Conservation (phyloP, 805 yeast species). For the Zygoascus biomembranicola region DNA sequence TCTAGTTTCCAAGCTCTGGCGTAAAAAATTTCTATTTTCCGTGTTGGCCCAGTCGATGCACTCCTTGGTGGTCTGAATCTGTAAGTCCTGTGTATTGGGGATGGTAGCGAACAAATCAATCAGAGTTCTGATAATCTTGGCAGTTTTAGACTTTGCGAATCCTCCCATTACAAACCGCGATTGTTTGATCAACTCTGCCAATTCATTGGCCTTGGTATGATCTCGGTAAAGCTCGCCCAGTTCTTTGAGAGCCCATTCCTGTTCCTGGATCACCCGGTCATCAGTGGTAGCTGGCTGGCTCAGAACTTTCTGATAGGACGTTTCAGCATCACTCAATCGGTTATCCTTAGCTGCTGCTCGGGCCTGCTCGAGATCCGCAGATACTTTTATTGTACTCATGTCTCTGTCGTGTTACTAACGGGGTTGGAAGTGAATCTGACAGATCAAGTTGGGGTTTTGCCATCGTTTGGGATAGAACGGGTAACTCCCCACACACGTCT, state of each 20-base stretch:
- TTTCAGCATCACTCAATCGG: conserved; percentile 51
- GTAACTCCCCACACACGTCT: neutral
- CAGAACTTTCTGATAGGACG: conserved; percentile 46
- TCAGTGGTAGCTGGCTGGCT: conserved; percentile 11
- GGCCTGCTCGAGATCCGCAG: conserved; percentile 43
- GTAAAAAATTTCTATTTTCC: conserved; percentile 78
- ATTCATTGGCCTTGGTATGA: conserved; percentile 38
- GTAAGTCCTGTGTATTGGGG: conserved; percentile 58
- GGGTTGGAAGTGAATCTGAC: no score
- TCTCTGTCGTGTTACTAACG: no score
- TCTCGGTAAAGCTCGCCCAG: conserved; percentile 64
- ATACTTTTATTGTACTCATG: neutral
- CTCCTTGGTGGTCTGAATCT: conserved; percentile 65
- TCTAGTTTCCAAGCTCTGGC: conserved; percentile 81
- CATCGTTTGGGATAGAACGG: neutral
- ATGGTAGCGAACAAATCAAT: conserved; percentile 64
- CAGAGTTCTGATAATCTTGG: conserved; percentile 75
- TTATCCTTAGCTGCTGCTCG: conserved; percentile 45
- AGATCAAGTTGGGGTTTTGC: neutral
- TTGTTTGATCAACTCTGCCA: conserved; percentile 53
- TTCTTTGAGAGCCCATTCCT: conserved; percentile 65
- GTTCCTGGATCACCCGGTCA: conserved; percentile 41
- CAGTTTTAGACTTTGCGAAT: conserved; percentile 90
- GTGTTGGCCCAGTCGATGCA: conserved; percentile 80
- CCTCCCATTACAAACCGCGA: conserved; percentile 65